Percentiles rank a stretch among this genome's conserved stretches.
These are phyloP conservation scores for Coemansia sp. DNA, from an alignment of 192 early-diverging fungal species.

Conservation along the genomic window DNA sequence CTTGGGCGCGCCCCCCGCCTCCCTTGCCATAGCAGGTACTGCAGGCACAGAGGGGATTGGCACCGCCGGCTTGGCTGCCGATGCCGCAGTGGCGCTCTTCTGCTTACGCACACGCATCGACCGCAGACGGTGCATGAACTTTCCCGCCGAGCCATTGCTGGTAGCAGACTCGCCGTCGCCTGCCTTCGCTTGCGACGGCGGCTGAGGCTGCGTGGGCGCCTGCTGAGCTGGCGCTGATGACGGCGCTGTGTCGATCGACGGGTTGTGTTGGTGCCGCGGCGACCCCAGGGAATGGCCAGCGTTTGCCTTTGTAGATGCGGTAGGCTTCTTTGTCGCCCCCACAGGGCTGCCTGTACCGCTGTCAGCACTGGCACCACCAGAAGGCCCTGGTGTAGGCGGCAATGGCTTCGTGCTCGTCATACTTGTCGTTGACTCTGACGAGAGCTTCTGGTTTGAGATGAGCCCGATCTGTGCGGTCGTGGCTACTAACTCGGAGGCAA, in stretches of 20 bases:
- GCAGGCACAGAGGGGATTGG: not conserved
- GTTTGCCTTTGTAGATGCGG: no score
- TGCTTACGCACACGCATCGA: slow-evolving; percentile 47
- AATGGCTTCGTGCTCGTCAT: not conserved
- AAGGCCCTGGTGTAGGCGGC: not conserved
- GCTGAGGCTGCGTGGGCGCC: no score
- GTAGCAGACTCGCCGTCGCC: slow-evolving; percentile 29
- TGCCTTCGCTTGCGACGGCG: slow-evolving; percentile 5
- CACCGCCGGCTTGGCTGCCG: no score
- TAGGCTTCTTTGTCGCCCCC: no score
- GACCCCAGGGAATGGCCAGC: no score
- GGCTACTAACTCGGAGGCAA: not conserved
- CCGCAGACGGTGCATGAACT: slow-evolving; percentile 35
- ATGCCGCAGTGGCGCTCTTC: slow-evolving; percentile 18
- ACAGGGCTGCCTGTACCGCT: no score
- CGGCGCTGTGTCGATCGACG: slow-evolving; percentile 25
- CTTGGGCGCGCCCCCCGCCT: not conserved
- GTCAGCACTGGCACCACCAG: not conserved
- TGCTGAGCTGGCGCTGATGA: slow-evolving; percentile 15
- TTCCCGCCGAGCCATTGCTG: slow-evolving; percentile 31
- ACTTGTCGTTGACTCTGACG: not conserved
- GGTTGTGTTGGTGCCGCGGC: slow-evolving; percentile 24
- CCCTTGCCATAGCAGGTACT: not conserved
- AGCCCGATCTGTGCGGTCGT: not conserved
- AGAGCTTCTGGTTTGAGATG: not conserved